Base-by-base conservation (phyloP, 2,329 filamentous ascomycete genomes). In the Colletotrichum noveboracense region DNA sequence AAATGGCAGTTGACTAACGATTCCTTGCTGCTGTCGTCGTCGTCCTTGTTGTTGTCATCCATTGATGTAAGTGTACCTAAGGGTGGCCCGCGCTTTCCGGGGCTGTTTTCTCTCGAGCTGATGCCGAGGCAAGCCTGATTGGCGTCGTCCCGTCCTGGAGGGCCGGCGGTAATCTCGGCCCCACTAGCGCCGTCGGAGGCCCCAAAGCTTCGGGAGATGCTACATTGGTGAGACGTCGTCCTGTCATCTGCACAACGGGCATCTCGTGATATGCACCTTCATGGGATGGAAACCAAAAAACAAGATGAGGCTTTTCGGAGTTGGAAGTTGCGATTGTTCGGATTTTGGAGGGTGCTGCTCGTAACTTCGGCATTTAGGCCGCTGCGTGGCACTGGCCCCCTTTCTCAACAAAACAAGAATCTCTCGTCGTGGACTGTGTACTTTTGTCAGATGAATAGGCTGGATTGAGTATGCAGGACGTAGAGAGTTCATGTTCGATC, bases 141-240 rank as follows among this genome's bases (percentile, higher is more conserved):
- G 38, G 18, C 8, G 38, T 48, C 38, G 18, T 48, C 38, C 38
- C 18, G 38, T 13, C 18, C 38, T 28, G 18, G 38, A 43, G 16
- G 60, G 60, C 7, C 13, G 48, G n/a, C 32, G 61, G 61, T 38
- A 43, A 56, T 48, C 21, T 28, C 52, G 34, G 70, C 70, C 62
- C 70, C 70, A 71, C 52, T 36, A 71, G 52, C 52, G 62, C 60
- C 30, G 52, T 71, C 13, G 18, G 62, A 21, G 13, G n/a, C 9
- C 18, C 24, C 5, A 16, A 32, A 10, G 61, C 10, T n/a, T 28
- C 30, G 32, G 43, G 30, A 9, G 32, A 60, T 67, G 70, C 52
- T 26, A 71, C 61, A 48, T 56, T 67, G 70, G 70, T 61, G 70
- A 66, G 70, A 71, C 70, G 70, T 67, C 48, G 30, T 43, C 34